Evolutionary conservation across 2,329 filamentous ascomycete species (phyloP).

Genomic region (Verruconis gallopava): DNA sequence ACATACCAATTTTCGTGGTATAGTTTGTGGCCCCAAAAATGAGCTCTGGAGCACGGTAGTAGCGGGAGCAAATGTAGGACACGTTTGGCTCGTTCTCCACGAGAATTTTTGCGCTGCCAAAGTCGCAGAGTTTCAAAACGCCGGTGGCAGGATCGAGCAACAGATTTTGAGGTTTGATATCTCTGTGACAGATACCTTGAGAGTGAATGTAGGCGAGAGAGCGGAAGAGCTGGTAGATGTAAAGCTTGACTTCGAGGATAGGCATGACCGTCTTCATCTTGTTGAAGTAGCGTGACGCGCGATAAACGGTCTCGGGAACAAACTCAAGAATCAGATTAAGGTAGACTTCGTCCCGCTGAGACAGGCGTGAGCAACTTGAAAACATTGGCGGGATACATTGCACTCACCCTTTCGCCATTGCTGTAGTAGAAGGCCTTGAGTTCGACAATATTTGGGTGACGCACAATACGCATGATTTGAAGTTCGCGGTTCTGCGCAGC

Average conservation of each 20-base stretch:
- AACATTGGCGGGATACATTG: constrained; percentile 7
- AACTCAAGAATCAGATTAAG: constrained; percentile 97
- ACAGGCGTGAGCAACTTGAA: constrained; percentile 8
- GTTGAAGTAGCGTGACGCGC: constrained; percentile 97
- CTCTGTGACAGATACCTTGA: constrained; percentile 95
- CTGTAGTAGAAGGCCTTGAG: constrained; percentile 99
- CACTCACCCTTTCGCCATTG: constrained; percentile 84
- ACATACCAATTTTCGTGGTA: constrained; percentile 96
- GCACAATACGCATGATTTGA: constrained; percentile 98
- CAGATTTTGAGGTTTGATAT: constrained; percentile 98
- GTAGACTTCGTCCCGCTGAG: constrained; percentile 81
- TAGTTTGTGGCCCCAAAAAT: constrained; percentile 99
- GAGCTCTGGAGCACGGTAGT: constrained; percentile 94
- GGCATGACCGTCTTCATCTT: constrained; percentile 99
- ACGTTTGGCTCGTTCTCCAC: constrained; percentile 99
- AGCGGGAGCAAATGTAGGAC: constrained; percentile 98
- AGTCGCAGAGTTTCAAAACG: constrained; percentile 94
- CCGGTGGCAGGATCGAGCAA: constrained; percentile 84
- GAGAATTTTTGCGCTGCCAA: constrained; percentile 95
- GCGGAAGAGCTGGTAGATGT: constrained; percentile 98
- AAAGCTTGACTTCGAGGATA: constrained; percentile 95
- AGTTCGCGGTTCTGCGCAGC: constrained; percentile 93
- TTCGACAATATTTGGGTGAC: constrained; percentile 97
- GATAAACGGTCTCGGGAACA: constrained; percentile 95
- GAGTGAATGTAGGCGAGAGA: constrained; percentile 98